phyloP scores from a whole-genome alignment of 1,284 basidiomycete genomes.

The Cryptococcus sp. region DNA sequence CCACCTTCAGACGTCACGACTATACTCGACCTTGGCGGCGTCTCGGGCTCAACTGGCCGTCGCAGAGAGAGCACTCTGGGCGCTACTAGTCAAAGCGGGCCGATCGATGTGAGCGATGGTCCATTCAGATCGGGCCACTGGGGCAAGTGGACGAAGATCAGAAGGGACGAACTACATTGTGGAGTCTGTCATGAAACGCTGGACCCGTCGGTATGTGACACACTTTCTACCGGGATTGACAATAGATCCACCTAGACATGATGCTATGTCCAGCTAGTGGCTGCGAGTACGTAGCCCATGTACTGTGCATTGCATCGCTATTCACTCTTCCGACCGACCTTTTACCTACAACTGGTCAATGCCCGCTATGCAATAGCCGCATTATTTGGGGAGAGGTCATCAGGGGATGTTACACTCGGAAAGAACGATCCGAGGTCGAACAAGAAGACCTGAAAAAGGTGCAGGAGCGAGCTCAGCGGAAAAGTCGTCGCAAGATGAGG shows the following conservation, averaged over 20 bases:
- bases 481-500: no score
- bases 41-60: slow-evolving; percentile 60
- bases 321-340: slow-evolving; percentile 53
- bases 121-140: slow-evolving; percentile 46
- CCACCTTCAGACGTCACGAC: slow-evolving; percentile 46
- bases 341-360: slow-evolving; percentile 62
- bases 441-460: neutral
- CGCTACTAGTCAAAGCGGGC: slow-evolving; percentile 26
- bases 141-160: slow-evolving; percentile 18
- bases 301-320: slow-evolving; percentile 61
- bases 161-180: no score
- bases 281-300: slow-evolving; percentile 54
- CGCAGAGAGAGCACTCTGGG: slow-evolving; percentile 54
- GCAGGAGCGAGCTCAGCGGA: neutral
- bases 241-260: no score
- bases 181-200: no score
- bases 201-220: no score
- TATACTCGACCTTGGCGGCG: slow-evolving; percentile 66
- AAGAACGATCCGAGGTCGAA: neutral
- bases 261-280: no score
- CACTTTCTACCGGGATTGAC: no score
- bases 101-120: slow-evolving; percentile 63
- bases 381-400: slow-evolving; percentile 70
- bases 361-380: slow-evolving; percentile 56
- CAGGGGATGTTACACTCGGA: slow-evolving; percentile 55